These are phyloP conservation scores for Sphagnum tenellum DNA, from an alignment of 225 moss, liverwort and hornwort genomes.

Conservation along the genomic window DNA sequence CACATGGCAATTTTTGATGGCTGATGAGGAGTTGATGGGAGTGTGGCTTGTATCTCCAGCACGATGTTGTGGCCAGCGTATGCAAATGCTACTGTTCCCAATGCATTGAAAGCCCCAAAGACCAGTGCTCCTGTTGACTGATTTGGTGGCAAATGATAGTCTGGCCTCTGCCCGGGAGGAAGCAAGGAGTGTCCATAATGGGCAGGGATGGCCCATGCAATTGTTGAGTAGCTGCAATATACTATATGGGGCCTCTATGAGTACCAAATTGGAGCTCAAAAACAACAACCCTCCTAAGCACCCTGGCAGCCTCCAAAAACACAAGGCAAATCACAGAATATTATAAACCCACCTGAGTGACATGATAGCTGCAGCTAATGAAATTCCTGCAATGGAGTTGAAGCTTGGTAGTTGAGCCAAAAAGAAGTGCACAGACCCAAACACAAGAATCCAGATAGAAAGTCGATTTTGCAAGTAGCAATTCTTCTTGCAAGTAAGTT, in stretches of 20 bases:
- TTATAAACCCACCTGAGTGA: conserved; percentile 14
- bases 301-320: too few species aligned
- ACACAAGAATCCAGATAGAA: conserved; percentile 20
- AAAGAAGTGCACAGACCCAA: conserved; percentile 20
- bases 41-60: conserved; percentile 29
- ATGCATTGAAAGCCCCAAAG: conserved; percentile 9
- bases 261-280: not conserved
- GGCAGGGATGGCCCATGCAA: conserved; percentile 15
- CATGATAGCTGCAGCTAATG: conserved; percentile 22
- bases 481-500: conserved; percentile 6
- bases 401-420: conserved; percentile 24
- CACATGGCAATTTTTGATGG: conserved; percentile 27
- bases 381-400: conserved; percentile 21
- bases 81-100: conserved; percentile 23
- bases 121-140: not conserved
- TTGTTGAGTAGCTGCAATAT: conserved; percentile 20
- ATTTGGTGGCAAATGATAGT: conserved; percentile 10
- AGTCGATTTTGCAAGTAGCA: fast-evolving
- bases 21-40: conserved; percentile 15
- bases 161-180: not conserved
- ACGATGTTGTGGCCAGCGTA: conserved; percentile 38
- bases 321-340: not conserved
- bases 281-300: not conserved
- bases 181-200: not conserved
- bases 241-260: not conserved